Percentiles rank a stretch among this genome's conserved stretches.
Conservation (phyloP, 1,284 basidiomycete species). For the Mycena sp. region DNA sequence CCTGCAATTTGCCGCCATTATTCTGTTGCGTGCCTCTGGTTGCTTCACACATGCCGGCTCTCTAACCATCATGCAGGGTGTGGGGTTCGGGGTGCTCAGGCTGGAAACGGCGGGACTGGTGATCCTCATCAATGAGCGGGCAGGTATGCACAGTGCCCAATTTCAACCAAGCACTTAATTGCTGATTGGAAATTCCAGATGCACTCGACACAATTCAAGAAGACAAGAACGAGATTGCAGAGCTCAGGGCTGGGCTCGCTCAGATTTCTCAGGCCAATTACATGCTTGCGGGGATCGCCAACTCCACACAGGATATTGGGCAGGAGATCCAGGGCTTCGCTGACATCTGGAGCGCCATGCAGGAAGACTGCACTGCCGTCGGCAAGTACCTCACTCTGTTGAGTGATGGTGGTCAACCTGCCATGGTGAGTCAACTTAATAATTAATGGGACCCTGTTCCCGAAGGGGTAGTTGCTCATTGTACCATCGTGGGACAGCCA, state of each 20-base stretch:
- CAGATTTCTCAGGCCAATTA: not conserved
- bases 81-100: no score
- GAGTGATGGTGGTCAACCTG: no score
- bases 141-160: no score
- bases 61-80: no score
- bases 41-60: not conserved
- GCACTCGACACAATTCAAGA: not conserved
- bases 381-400: not conserved
- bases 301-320: not conserved
- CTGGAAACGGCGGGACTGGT: no score
- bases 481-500: not conserved
- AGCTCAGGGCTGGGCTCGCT: not conserved
- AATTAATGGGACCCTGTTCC: no score
- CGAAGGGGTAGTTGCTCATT: no score
- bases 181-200: no score
- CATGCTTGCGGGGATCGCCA: not conserved
- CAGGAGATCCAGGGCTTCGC: not conserved
- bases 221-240: not conserved
- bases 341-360: not conserved
- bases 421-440: no score
- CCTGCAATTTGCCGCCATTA: not conserved
- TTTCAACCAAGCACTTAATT: no score
- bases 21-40: not conserved
- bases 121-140: no score
- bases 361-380: not conserved